Percentiles rank a stretch among this genome's conserved stretches.
phyloP scores from a whole-genome alignment of 768 basidiomycete species.

The Mycena metata region DNA sequence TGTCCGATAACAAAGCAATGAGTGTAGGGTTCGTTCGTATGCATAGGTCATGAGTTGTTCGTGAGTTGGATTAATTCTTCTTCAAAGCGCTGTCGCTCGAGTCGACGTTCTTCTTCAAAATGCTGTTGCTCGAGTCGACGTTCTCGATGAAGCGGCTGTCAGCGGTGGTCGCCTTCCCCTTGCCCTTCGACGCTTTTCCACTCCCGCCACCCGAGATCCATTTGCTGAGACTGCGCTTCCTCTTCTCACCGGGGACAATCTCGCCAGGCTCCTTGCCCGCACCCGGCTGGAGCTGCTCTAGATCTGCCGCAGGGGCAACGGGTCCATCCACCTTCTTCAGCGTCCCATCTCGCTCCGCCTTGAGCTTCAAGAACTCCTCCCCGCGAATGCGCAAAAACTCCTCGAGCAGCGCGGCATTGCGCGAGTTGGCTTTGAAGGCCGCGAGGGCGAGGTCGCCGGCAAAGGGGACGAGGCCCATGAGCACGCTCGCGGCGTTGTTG shows the following conservation, averaged over 20 bases:
- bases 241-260: slow-evolving; percentile 42
- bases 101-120: slow-evolving; percentile 30
- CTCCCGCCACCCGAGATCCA: slow-evolving; percentile 21
- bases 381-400: slow-evolving; percentile 87
- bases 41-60: no score
- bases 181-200: slow-evolving; percentile 6
- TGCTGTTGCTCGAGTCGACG: slow-evolving; percentile 15
- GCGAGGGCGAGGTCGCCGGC: slow-evolving; percentile 85
- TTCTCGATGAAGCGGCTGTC: slow-evolving; percentile 34
- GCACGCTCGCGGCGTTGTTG: slow-evolving; percentile 80
- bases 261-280: slow-evolving; percentile 60
- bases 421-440: slow-evolving; percentile 87
- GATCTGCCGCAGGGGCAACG: slow-evolving; percentile 47
- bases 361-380: slow-evolving; percentile 73
- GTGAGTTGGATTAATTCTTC: no score
- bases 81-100: background rate
- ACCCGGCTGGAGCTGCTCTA: slow-evolving; percentile 66
- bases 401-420: slow-evolving; percentile 90
- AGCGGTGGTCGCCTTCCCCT: slow-evolving; percentile 23
- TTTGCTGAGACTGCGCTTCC: slow-evolving; percentile 31
- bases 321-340: slow-evolving; percentile 36
- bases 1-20: no score
- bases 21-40: no score
- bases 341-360: slow-evolving; percentile 50
- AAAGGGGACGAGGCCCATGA: slow-evolving; percentile 75